These are phyloP conservation scores for Crithidia brevicula DNA, from an alignment of 208 protist genomes.

Conservation along the genomic window DNA sequence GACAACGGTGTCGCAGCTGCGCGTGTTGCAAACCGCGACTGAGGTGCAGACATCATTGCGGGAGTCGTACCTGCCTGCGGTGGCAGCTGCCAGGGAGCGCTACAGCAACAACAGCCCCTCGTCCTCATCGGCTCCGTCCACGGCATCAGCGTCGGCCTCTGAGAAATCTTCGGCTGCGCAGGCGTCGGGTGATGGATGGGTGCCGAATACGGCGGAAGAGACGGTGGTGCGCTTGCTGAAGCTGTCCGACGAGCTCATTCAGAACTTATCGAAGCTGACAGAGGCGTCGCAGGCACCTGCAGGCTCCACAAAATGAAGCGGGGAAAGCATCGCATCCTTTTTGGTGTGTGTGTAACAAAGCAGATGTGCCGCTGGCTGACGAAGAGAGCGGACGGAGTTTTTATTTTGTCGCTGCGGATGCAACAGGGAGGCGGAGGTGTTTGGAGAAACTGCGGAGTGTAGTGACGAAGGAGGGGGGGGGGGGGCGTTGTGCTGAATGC, in stretches of 20 bases:
- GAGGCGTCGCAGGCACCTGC: not conserved
- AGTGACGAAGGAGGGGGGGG: too few species aligned
- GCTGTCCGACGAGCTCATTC: slow-evolving; percentile 49
- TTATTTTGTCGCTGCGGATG: too few species aligned
- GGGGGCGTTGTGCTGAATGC: too few species aligned
- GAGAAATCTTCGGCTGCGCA: not conserved
- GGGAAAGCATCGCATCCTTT: too few species aligned
- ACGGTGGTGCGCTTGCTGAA: slow-evolving; percentile 48
- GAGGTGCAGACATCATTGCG: slow-evolving; percentile 43
- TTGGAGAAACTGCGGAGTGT: too few species aligned
- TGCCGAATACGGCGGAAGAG: slow-evolving; percentile 60
- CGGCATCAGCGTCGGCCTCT: not conserved
- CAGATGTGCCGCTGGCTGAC: too few species aligned
- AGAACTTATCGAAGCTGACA: slow-evolving; percentile 37
- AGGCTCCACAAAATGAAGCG: not conserved
- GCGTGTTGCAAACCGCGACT: slow-evolving; percentile 39
- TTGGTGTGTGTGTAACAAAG: too few species aligned
- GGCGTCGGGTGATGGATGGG: too few species aligned
- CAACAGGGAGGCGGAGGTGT: too few species aligned
- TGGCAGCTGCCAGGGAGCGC: slow-evolving; percentile 24
- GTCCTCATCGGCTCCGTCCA: not conserved
- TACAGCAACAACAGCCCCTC: slow-evolving; percentile 16
- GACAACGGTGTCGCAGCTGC: slow-evolving; percentile 44
- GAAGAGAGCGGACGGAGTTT: too few species aligned
- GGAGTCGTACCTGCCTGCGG: slow-evolving; percentile 30